Evolutionary conservation across 1,284 basidiomycete species (phyloP), one percentile per base, ranked within the genome.

Genomic region (Pisolithus thermaeus): DNA sequence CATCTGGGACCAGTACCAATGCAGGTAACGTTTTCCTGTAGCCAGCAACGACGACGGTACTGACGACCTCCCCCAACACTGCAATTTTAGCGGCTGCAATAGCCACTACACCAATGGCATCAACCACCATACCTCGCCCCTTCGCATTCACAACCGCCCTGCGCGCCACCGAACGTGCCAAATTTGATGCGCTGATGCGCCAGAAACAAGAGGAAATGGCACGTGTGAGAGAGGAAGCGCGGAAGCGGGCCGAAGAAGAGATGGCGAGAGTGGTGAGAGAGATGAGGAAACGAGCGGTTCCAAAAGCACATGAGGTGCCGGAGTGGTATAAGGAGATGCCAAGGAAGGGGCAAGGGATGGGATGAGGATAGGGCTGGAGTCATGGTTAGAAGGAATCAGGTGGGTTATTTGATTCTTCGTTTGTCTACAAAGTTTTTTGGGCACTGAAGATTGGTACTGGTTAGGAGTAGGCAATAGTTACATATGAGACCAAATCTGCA

Each of bases 271-370:
- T 80, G 70, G 64, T 83, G 51, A 74, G 62, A 64, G 81, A 79
- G 65, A 56, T 82, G 59, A 70, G 86, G 60, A 78, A 72, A 70
- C 75, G 72, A 55, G 75, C 82, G 11, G 70, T 88, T 45, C 81
- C 82, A n/a, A 80, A 73, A 66, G 86, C 85, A 49, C 75, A 87
- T 65, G 78, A 78, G 59, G 74, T 89, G 20, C 86, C 86, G 8
- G 81, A 81, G 56, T 89, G 86, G 86, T 89, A 89, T 61, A 78
- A 74, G 56, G 71, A 77, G 46, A 77, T 73, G 56, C 81, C 81
- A 56, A 82, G 74, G 71, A 74, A 68, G 59, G 70, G 65, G 65
- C 23, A 25, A 61, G 59, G 52, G 41, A n/a, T 51, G 55, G 36
- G 30, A 32, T 32, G 30, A 20, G 18, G 18, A 1, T 20, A 20